phyloP scores from a whole-genome alignment of 1,284 basidiomycete genomes.

The Malassezia globosa region DNA sequence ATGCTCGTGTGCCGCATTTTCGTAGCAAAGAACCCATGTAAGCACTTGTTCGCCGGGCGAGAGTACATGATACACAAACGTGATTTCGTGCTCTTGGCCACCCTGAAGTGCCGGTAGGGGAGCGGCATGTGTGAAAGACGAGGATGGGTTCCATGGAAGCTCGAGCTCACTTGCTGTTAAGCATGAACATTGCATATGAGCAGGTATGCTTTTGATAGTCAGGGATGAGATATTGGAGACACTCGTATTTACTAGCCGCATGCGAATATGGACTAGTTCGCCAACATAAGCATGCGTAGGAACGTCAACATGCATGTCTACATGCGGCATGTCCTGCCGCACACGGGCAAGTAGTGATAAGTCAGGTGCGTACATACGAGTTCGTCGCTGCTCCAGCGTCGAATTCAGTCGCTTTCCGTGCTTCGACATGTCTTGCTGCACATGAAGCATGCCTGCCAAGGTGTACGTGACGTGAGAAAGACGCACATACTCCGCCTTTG shows the following conservation, averaged over 20 bases:
- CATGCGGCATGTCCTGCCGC: slow-evolving; percentile 38
- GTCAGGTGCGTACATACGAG: slow-evolving; percentile 49
- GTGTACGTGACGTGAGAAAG: slow-evolving; percentile 45
- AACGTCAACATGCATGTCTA: slow-evolving; percentile 27
- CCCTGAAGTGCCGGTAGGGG: too few species aligned
- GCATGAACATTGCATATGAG: neutral
- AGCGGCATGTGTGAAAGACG: too few species aligned
- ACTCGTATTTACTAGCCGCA: neutral
- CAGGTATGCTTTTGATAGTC: neutral
- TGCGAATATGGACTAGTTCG: slow-evolving; percentile 12
- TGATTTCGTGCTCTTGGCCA: too few species aligned
- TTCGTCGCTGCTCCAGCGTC: slow-evolving; percentile 48
- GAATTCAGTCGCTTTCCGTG: slow-evolving; percentile 48
- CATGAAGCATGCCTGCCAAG: slow-evolving; percentile 49
- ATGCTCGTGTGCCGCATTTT: neutral
- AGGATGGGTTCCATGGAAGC: too few species aligned
- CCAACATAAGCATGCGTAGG: slow-evolving; percentile 10
- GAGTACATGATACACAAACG: neutral
- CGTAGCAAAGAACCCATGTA: slow-evolving; percentile 9
- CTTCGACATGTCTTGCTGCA: slow-evolving; percentile 47
- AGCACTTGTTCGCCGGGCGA: neutral
- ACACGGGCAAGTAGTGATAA: slow-evolving; percentile 46
- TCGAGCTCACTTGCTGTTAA: too few species aligned
- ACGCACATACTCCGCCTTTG: slow-evolving; percentile 18
- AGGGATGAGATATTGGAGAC: neutral